These are phyloP conservation scores for Pseudocercospora fuligena DNA, from an alignment of 2,329 filamentous ascomycete genomes.

Conservation along the genomic window DNA sequence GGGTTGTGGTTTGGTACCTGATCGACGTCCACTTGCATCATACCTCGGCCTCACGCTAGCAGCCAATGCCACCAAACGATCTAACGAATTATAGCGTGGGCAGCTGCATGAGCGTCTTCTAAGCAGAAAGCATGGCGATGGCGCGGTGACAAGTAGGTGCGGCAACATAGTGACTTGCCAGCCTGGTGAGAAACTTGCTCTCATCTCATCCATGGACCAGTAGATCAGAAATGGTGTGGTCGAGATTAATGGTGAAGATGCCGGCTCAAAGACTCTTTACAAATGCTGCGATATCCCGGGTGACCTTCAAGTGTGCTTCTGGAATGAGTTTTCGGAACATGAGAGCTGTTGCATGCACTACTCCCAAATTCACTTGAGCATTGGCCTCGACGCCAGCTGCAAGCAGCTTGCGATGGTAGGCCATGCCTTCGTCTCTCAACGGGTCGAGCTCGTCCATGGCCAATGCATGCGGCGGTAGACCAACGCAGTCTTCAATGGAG, in stretches of 20 bases:
- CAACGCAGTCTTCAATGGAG: slow-evolving; percentile 35
- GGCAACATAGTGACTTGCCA: not conserved
- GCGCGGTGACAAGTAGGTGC: not conserved
- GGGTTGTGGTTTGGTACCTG: not conserved
- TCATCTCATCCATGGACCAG: no score
- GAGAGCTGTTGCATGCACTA: slow-evolving; percentile 32
- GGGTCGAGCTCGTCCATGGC: slow-evolving; percentile 41
- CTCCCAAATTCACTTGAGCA: slow-evolving; percentile 35
- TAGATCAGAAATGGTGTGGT: not conserved
- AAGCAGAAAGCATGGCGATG: not conserved
- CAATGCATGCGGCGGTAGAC: slow-evolving; percentile 37
- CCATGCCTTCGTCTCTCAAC: slow-evolving; percentile 39
- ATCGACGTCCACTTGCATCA: slow-evolving; percentile 6
- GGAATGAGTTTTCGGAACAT: slow-evolving; percentile 35
- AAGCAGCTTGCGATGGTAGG: slow-evolving; percentile 34
- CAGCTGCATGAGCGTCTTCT: not conserved
- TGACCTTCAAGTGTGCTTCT: slow-evolving; percentile 32
- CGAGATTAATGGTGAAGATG: not conserved
- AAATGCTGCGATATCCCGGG: slow-evolving; percentile 34
- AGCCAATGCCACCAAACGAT: not conserved
- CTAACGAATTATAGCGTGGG: slow-evolving; percentile 6
- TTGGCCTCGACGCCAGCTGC: slow-evolving; percentile 35
- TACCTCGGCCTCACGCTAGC: slow-evolving; percentile 3
- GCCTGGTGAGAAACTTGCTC: not conserved
- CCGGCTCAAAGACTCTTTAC: slow-evolving; percentile 30